These are phyloP conservation scores for Picochlorum sp. DNA, from an alignment of 139 green algal species.

Conservation along the genomic window DNA sequence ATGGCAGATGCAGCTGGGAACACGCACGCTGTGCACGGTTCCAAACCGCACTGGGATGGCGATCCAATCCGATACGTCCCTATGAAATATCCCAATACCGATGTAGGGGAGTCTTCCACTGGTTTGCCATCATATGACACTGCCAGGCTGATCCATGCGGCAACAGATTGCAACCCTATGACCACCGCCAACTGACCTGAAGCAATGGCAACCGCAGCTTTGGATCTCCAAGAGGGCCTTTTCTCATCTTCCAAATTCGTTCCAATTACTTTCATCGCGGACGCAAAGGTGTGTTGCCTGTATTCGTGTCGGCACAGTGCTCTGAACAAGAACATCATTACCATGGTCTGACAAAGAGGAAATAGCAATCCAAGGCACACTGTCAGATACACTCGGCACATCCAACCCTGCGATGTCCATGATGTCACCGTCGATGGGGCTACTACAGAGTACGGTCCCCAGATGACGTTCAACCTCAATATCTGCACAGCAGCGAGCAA, in stretches of 20 bases:
- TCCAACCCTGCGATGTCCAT: conserved; percentile 22
- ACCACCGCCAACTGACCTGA: conserved; percentile 9
- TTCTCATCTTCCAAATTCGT: not conserved
- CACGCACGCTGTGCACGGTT: conserved; percentile 15
- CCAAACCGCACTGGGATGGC: not conserved
- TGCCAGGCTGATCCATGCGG: conserved; percentile 21
- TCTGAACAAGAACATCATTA: conserved; percentile 19
- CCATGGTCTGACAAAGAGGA: conserved; percentile 11
- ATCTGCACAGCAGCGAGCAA: conserved; percentile 9
- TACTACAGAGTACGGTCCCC: conserved; percentile 20
- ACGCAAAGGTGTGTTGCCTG: not conserved
- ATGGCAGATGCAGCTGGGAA: conserved; percentile 27
- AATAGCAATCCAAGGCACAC: conserved; percentile 15
- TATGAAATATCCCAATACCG: conserved; percentile 26
- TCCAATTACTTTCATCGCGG: not conserved
- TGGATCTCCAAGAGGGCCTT: conserved; percentile 3
- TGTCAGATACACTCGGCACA: conserved; percentile 28
- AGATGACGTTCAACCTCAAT: conserved; percentile 22
- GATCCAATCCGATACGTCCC: conserved; percentile 18
- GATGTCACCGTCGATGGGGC: conserved; percentile 2
- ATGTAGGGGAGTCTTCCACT: conserved; percentile 11
- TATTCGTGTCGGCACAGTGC: conserved; percentile 2
- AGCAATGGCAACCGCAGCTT: not conserved
- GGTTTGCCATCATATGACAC: conserved; percentile 1
- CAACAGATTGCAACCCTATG: conserved; percentile 6